phyloP scores from a whole-genome alignment of 2,329 filamentous ascomycete genomes.

The Cercospora canescens region DNA sequence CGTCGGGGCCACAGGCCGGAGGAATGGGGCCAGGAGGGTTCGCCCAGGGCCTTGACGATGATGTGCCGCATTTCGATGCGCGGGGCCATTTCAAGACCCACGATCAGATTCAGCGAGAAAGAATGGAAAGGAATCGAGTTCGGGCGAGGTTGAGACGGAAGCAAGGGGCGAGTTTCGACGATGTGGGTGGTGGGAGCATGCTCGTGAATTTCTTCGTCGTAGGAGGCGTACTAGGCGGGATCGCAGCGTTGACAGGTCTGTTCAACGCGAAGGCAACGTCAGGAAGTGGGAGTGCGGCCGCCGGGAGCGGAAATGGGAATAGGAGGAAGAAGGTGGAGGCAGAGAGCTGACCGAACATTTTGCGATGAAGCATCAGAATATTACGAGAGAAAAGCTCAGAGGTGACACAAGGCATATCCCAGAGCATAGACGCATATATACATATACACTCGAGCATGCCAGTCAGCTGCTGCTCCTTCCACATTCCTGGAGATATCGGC shows the following conservation, averaged over 20 bases:
- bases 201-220: conserved; percentile 37
- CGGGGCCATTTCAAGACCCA: conserved; percentile 73
- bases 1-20: too few relatives aligned
- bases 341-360: not conserved
- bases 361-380: not conserved
- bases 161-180: conserved; percentile 21
- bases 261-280: conserved; percentile 9
- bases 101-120: conserved; percentile 48
- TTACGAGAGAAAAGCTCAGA: not conserved
- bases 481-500: too few relatives aligned
- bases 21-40: conserved; percentile 52
- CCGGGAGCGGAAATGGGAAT: not conserved
- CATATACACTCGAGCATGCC: too few relatives aligned
- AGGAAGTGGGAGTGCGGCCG: not conserved
- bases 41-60: conserved; percentile 55
- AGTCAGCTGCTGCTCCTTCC: not conserved
- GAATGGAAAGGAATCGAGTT: conserved; percentile 16
- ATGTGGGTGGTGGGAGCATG: conserved; percentile 25
- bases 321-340: not conserved
- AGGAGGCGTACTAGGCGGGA: conserved; percentile 31
- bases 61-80: conserved; percentile 78
- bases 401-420: not conserved
- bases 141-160: conserved; percentile 22
- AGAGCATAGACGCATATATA: not conserved
- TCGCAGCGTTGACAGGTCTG: conserved; percentile 26